Conservation (phyloP, 495 filamentous ascomycete species). For the Aeminium ludgeri region DNA sequence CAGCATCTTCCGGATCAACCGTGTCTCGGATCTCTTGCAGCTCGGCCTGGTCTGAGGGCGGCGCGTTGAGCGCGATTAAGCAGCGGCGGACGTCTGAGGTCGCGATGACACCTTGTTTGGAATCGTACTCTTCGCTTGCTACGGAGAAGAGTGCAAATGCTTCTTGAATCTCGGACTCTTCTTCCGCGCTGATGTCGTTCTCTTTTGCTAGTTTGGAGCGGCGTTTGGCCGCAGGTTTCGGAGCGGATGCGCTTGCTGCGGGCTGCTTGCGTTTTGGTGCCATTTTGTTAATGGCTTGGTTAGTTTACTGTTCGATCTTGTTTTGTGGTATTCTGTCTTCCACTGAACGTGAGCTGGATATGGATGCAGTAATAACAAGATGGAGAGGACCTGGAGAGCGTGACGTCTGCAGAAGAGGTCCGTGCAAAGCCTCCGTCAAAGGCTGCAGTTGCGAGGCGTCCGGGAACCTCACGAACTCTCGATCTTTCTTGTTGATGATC, state of each 20-base stretch:
- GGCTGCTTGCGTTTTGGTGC: constrained; percentile 27
- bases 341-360: too few relatives aligned
- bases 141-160: constrained; percentile 66
- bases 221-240: constrained; percentile 23
- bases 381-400: too few relatives aligned
- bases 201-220: constrained; percentile 78
- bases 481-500: too few relatives aligned
- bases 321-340: too few relatives aligned
- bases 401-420: too few relatives aligned
- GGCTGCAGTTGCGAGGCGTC: too few relatives aligned
- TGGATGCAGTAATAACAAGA: too few relatives aligned
- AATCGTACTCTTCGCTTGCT: constrained; percentile 38
- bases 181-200: constrained; percentile 60
- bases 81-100: constrained; percentile 66
- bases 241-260: constrained; percentile 9
- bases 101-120: constrained; percentile 55
- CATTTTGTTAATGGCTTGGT: too few relatives aligned
- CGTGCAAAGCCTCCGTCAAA: too few relatives aligned
- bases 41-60: constrained; percentile 44
- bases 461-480: too few relatives aligned
- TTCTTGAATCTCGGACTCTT: constrained; percentile 81
- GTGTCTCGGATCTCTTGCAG: constrained; percentile 57
- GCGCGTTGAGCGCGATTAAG: constrained; percentile 40
- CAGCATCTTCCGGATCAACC: constrained; percentile 64
- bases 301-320: too few relatives aligned